These are phyloP conservation scores for Erythrophleum ivorense DNA, from an alignment of 331 rosid genomes.

Conservation along the genomic window DNA sequence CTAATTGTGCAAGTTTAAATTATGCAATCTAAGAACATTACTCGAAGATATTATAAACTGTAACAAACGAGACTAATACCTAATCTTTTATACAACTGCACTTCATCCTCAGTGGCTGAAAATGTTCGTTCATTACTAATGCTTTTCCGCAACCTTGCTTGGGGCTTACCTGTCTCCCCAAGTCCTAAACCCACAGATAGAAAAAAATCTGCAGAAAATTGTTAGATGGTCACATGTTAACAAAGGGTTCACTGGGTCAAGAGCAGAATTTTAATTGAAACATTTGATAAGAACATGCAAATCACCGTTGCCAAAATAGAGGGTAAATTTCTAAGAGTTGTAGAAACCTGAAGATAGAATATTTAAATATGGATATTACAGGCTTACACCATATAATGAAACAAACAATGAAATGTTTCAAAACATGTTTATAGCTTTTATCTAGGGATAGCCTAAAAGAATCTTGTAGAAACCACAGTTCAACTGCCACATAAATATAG, in stretches of 20 bases:
- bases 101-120: conserved; percentile 75
- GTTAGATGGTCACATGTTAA: conserved; percentile 27
- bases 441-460: neutral
- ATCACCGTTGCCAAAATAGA: conserved; percentile 11
- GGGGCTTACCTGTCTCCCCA: conserved; percentile 73
- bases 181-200: conserved; percentile 88
- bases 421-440: neutral
- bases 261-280: conserved; percentile 19
- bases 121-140: conserved; percentile 89
- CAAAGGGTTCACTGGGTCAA: conserved; percentile 16
- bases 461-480: conserved; percentile 18
- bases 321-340: conserved; percentile 12
- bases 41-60: conserved; percentile 12
- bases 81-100: conserved; percentile 53
- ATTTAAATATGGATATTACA: conserved; percentile 10
- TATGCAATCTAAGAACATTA: conserved; percentile 8
- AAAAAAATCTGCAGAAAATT: conserved; percentile 73
- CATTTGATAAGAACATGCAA: conserved; percentile 3
- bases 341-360: conserved; percentile 16
- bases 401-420: neutral
- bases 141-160: conserved; percentile 73
- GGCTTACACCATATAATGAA: neutral
- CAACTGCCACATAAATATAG: conserved; percentile 25
- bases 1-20: conserved; percentile 11
- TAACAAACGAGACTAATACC: conserved; percentile 48